These are phyloP conservation scores for Moesziomyces globuligerus DNA, from an alignment of 1,284 basidiomycete genomes.

Conservation along the genomic window DNA sequence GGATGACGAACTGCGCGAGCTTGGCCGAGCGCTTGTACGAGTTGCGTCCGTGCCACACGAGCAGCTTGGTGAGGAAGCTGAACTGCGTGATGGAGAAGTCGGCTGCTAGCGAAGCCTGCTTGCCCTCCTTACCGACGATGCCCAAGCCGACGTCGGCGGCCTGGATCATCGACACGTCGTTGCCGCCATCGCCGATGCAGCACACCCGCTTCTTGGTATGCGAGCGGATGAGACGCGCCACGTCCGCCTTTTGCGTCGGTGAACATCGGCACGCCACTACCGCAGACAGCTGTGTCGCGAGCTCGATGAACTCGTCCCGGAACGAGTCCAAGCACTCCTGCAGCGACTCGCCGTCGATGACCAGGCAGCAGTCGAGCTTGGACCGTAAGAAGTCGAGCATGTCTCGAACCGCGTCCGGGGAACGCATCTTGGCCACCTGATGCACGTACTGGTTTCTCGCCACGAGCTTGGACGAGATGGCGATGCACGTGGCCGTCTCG, in stretches of 20 bases:
- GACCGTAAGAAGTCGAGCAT: conserved; percentile 94
- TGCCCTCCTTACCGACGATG: conserved; percentile 98
- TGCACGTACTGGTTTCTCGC: conserved; percentile 97
- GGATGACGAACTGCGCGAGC: conserved; percentile 97
- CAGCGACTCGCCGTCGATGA: conserved; percentile 97
- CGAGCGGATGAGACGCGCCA: conserved; percentile 87
- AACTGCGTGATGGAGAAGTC: conserved; percentile 98
- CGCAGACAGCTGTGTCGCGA: conserved; percentile 92
- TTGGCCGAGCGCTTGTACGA: conserved; percentile 98
- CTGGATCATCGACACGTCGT: conserved; percentile 96
- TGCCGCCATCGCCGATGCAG: conserved; percentile 95
- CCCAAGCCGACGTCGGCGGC: conserved; percentile 94
- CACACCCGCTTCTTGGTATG: conserved; percentile 94
- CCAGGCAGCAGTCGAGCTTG: conserved; percentile 95
- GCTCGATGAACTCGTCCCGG: conserved; percentile 91
- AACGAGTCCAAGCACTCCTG: conserved; percentile 91
- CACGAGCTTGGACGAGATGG: conserved; percentile 95
- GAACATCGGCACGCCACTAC: conserved; percentile 98
- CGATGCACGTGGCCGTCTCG: conserved; percentile 98
- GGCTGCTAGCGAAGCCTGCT: conserved; percentile 95
- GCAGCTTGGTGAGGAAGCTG: conserved; percentile 89
- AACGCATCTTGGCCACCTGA: conserved; percentile 89
- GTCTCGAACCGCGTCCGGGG: conserved; percentile 81
- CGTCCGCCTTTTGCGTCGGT: conserved; percentile 97
- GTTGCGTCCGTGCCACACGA: conserved; percentile 96